phyloP scores from a whole-genome alignment of 768 basidiomycete genomes.

The Leccinum sublutescens region DNA sequence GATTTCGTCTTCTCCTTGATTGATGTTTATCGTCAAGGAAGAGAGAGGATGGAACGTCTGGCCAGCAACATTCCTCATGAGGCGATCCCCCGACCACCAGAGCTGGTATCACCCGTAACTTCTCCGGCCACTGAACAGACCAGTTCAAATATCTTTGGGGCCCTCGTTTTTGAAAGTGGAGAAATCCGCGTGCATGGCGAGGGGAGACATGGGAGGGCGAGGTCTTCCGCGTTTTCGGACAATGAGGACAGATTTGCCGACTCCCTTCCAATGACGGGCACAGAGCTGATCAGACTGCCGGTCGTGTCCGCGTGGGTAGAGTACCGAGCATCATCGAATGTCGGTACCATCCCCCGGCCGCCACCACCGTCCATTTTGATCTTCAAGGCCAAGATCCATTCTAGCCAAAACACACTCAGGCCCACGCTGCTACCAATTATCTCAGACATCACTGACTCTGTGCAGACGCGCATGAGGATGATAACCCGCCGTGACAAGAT shows the following conservation, averaged over 20 bases:
- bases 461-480: constrained; percentile 70
- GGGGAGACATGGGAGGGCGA: constrained; percentile 39
- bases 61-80: constrained; percentile 52
- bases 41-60: constrained; percentile 69
- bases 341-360: constrained; percentile 36
- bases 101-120: constrained; percentile 4
- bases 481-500: constrained; percentile 32
- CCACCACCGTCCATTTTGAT: constrained; percentile 60
- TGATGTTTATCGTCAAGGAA: constrained; percentile 82
- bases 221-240: constrained; percentile 39
- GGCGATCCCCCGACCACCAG: constrained; percentile 1
- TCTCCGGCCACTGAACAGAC: constrained; percentile 29
- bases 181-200: constrained; percentile 71
- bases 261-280: constrained; percentile 44
- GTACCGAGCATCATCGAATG: constrained; percentile 58
- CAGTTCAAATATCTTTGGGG: constrained; percentile 60
- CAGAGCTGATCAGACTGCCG: constrained; percentile 71
- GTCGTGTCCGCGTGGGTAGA: constrained; percentile 81
- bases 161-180: constrained; percentile 81
- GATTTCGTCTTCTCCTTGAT: constrained; percentile 22
- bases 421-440: constrained; percentile 86
- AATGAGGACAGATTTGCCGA: constrained; percentile 58
- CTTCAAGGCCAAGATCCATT: constrained; percentile 87
- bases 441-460: constrained; percentile 64
- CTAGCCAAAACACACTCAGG: constrained; percentile 79